Conservation (phyloP, 2,329 filamentous ascomycete species). For the Cyphellophora europaea region DNA sequence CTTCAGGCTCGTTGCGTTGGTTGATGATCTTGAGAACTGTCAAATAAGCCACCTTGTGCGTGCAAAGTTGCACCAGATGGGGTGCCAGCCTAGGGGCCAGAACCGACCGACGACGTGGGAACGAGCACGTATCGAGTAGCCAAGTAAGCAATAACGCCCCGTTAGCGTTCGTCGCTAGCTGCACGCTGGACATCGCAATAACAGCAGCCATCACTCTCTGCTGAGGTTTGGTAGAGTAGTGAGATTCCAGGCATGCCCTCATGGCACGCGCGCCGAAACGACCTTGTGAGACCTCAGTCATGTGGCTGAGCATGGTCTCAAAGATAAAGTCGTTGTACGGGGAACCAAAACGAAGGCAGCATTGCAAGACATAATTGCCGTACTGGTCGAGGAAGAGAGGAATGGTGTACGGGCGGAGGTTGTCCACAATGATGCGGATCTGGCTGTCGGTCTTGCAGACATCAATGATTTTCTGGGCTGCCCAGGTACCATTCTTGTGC, state of each 20-base stretch:
- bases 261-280: slow-evolving; percentile 92
- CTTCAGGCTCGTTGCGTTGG: slow-evolving; percentile 88
- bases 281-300: slow-evolving; percentile 90
- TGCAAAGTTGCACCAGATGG: slow-evolving; percentile 89
- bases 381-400: slow-evolving; percentile 95
- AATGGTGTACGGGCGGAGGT: slow-evolving; percentile 75
- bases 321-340: slow-evolving; percentile 96
- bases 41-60: slow-evolving; percentile 95
- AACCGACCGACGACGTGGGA: slow-evolving; percentile 82
- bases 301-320: slow-evolving; percentile 85
- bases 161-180: slow-evolving; percentile 92
- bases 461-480: slow-evolving; percentile 98
- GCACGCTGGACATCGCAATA: slow-evolving; percentile 93
- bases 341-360: slow-evolving; percentile 81
- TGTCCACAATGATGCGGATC: slow-evolving; percentile 74
- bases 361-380: slow-evolving; percentile 96
- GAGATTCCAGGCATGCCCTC: slow-evolving; percentile 92
- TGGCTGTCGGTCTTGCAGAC: slow-evolving; percentile 78
- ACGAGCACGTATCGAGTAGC: slow-evolving; percentile 97
- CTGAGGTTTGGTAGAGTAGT: slow-evolving; percentile 89
- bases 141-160: slow-evolving; percentile 89
- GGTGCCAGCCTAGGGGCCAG: slow-evolving; percentile 86
- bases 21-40: slow-evolving; percentile 98
- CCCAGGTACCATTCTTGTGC: slow-evolving; percentile 99
- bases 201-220: slow-evolving; percentile 88